Evolutionary conservation across 306 rosid species (phyloP).

Genomic region (Sophora flavescens): DNA sequence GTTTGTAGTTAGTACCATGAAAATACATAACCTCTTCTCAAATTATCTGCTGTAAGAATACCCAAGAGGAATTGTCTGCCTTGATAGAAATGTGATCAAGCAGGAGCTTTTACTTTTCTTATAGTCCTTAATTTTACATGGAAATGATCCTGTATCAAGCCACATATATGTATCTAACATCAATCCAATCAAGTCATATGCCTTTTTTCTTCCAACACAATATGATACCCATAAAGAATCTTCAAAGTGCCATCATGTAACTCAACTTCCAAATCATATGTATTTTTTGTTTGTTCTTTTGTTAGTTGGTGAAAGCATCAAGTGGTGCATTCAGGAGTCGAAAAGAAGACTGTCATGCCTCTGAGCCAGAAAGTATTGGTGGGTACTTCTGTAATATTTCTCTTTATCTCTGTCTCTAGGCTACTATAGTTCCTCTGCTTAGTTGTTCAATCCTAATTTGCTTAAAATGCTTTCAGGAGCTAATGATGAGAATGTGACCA

Average conservation of each 20-base stretch:
- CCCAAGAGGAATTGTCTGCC: not conserved
- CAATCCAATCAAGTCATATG: constrained; percentile 11
- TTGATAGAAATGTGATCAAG: not conserved
- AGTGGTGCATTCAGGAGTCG: constrained; percentile 27
- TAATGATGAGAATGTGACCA: constrained; percentile 17
- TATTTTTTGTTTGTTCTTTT: constrained; percentile 33
- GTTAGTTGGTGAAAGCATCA: constrained; percentile 47
- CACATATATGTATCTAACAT: constrained; percentile 21
- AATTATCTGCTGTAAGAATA: not conserved
- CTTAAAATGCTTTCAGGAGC: constrained; percentile 41
- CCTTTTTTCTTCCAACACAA: constrained; percentile 21
- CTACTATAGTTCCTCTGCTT: constrained; percentile 9
- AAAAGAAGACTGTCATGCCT: constrained; percentile 39
- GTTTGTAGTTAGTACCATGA: not conserved
- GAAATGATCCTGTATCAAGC: constrained; percentile 23
- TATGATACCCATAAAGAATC: not conserved
- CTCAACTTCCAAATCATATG: constrained; percentile 8
- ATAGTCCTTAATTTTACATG: constrained; percentile 10
- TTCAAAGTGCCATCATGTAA: not conserved
- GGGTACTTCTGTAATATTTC: constrained; percentile 34
- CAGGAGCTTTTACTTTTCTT: not conserved
- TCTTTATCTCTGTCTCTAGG: not conserved
- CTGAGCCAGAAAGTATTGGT: constrained; percentile 40
- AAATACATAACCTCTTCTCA: not conserved
- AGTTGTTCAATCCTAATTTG: constrained; percentile 33